phyloP scores from a whole-genome alignment of 495 filamentous ascomycete genomes.

The Aspergillus hancockii region DNA sequence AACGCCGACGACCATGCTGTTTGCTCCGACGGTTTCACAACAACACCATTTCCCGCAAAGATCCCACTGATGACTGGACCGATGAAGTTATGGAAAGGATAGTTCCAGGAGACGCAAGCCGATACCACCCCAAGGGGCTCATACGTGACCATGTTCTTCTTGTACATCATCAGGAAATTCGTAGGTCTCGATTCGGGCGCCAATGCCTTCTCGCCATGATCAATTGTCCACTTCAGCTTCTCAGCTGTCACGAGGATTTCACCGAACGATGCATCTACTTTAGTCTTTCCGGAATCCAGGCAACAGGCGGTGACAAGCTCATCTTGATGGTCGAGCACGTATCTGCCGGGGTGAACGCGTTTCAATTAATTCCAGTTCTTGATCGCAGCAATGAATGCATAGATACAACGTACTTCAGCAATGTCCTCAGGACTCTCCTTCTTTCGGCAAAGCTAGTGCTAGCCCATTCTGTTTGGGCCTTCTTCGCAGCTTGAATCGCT shows the following conservation, averaged over 20 bases:
- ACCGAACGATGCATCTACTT: conserved; percentile 87
- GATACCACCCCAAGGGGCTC: conserved; percentile 92
- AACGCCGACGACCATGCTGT: conserved; percentile 87
- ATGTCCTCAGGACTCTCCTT: conserved; percentile 74
- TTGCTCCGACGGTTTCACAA: conserved; percentile 90
- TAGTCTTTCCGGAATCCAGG: conserved; percentile 95
- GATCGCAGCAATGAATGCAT: neutral
- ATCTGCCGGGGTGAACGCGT: conserved; percentile 36
- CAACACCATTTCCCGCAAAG: conserved; percentile 88
- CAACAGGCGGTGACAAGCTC: conserved; percentile 83
- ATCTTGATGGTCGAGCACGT: conserved; percentile 87
- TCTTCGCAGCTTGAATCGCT: conserved; percentile 69
- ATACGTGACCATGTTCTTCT: conserved; percentile 86
- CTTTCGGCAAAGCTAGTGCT: conserved; percentile 76
- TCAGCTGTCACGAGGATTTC: conserved; percentile 93
- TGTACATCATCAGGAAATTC: conserved; percentile 93
- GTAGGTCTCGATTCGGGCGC: conserved; percentile 69
- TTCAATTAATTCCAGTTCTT: conserved; percentile 5
- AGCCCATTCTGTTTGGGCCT: conserved; percentile 80
- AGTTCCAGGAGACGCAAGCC: conserved; percentile 97
- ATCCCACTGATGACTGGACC: conserved; percentile 87
- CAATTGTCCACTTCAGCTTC: conserved; percentile 92
- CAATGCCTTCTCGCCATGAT: conserved; percentile 85
- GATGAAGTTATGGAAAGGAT: conserved; percentile 91
- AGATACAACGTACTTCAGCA: conserved; percentile 63